phyloP scores from a whole-genome alignment of 306 rosid genomes.

The Fragaria nilgerrensis region DNA sequence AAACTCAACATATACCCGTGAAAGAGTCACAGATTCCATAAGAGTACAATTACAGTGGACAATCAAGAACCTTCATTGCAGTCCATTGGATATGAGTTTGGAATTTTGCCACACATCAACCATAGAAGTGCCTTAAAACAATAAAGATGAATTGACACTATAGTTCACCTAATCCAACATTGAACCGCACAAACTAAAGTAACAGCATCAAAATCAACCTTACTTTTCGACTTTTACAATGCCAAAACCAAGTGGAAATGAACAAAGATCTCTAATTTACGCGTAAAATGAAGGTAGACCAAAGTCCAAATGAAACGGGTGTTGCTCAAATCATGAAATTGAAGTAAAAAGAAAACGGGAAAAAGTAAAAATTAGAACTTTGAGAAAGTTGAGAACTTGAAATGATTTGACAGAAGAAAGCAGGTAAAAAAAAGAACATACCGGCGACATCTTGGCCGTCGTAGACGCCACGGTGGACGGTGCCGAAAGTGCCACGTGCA shows the following conservation, averaged over 20 bases:
- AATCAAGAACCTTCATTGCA: conserved; percentile 31
- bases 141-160: conserved; percentile 17
- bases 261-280: conserved; percentile 8
- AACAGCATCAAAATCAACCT: conserved; percentile 23
- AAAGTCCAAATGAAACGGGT: background rate
- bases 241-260: conserved; percentile 20
- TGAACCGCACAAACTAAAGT: conserved; percentile 4
- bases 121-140: conserved; percentile 6
- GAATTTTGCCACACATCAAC: conserved; percentile 10
- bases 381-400: background rate
- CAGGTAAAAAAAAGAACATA: conserved; percentile 13
- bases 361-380: background rate
- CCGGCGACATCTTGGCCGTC: conserved; percentile 95
- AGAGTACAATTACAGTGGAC: conserved; percentile 34
- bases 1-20: conserved; percentile 58
- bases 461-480: conserved; percentile 88
- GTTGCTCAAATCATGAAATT: background rate
- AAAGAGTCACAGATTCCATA: conserved; percentile 42
- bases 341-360: background rate
- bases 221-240: conserved; percentile 6
- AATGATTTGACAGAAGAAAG: background rate
- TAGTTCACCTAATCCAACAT: conserved; percentile 25
- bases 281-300: background rate
- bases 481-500: conserved; percentile 93
- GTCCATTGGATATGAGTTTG: conserved; percentile 32